Evolutionary conservation across 2,329 filamentous ascomycete genomes (phyloP).

Genomic region (Pseudogymnoascus sp.): DNA sequence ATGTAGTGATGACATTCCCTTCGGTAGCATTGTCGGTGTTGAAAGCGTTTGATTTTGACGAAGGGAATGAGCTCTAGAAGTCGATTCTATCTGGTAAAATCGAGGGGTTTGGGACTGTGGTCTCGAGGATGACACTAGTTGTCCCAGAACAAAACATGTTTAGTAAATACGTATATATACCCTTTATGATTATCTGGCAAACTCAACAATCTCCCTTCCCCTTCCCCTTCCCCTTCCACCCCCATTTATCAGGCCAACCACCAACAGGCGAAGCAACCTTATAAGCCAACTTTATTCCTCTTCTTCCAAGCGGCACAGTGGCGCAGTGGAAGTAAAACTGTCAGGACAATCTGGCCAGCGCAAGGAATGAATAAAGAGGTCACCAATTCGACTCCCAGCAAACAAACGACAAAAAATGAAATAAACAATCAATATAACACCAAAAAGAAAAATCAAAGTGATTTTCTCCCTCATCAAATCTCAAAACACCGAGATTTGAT

Average conservation of each 20-base stretch:
- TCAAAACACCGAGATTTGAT: background rate
- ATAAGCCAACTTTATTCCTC: background rate
- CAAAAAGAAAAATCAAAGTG: background rate
- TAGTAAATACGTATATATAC: background rate
- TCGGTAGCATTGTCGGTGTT: slow-evolving; percentile 56
- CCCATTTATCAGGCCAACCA: background rate
- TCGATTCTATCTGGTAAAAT: too few relatives aligned
- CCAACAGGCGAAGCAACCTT: background rate
- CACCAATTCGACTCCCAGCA: background rate
- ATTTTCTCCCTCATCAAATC: background rate
- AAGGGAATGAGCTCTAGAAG: slow-evolving; percentile 17
- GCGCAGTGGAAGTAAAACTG: background rate
- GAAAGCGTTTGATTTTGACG: slow-evolving; percentile 49
- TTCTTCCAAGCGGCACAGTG: background rate
- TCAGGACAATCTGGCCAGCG: background rate
- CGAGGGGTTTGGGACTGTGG: background rate
- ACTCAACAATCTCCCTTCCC: background rate
- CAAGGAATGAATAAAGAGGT: background rate
- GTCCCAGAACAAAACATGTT: background rate
- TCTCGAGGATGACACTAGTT: background rate
- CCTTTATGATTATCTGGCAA: background rate
- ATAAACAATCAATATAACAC: background rate
- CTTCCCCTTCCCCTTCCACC: too few relatives aligned
- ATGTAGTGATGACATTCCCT: slow-evolving; percentile 56
- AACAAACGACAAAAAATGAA: background rate